Percentiles rank a stretch among this genome's conserved stretches.
Conservation (phyloP, 305 asterid genomes). For the Fraxinus xanthoxyloides region DNA sequence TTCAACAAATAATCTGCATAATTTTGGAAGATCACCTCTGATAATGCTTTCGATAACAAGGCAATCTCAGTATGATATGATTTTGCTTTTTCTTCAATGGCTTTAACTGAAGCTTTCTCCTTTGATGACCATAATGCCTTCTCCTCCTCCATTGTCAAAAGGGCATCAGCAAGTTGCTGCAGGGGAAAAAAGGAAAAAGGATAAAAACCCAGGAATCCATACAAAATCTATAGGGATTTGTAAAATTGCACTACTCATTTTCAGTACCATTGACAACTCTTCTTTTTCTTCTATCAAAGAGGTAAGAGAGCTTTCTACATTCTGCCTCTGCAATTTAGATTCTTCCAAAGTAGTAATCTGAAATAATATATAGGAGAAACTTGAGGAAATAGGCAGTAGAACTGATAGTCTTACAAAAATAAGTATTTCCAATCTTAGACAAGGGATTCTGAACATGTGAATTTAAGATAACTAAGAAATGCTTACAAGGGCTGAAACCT, state of each 20-base stretch:
- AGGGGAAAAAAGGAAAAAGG: constrained; percentile 19
- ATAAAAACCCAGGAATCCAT: constrained; percentile 24
- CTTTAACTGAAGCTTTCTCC: constrained; percentile 78
- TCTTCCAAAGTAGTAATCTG: constrained; percentile 69
- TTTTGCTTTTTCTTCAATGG: constrained; percentile 55
- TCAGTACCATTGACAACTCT: constrained; percentile 72
- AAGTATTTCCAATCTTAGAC: neutral
- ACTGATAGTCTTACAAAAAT: constrained; percentile 10
- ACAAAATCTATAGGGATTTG: neutral
- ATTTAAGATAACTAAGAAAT: constrained; percentile 20
- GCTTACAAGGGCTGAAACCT: constrained; percentile 70
- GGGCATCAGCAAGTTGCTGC: constrained; percentile 93
- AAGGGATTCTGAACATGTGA: constrained; percentile 13
- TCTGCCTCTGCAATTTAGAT: constrained; percentile 35
- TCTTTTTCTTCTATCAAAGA: constrained; percentile 67
- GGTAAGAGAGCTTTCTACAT: constrained; percentile 48
- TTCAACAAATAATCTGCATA: neutral
- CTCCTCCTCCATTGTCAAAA: constrained; percentile 85
- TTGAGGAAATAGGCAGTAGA: constrained; percentile 17
- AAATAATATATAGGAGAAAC: constrained; percentile 28
- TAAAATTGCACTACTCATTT: neutral
- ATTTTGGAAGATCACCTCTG: constrained; percentile 51
- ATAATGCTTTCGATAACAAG: constrained; percentile 45
- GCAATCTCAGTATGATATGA: constrained; percentile 47
- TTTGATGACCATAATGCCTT: constrained; percentile 89